phyloP scores from a whole-genome alignment of 345 rosid genomes.

The Populus alba region DNA sequence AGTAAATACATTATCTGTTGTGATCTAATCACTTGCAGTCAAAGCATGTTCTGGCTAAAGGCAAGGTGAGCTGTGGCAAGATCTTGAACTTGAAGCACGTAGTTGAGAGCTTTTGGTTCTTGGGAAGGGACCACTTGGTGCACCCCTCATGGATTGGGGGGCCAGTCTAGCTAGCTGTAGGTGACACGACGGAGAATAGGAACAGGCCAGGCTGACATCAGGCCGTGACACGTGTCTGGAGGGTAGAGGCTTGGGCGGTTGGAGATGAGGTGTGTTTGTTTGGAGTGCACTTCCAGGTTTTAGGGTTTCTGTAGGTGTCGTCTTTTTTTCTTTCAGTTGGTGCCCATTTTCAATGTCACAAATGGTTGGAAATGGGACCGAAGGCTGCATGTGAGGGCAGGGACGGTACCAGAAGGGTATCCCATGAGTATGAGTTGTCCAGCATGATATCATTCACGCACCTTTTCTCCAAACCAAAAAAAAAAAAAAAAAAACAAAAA shows the following conservation, averaged over 20 bases:
- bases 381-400: constrained; percentile 29
- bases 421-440: constrained; percentile 38
- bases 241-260: not conserved
- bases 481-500: too few species aligned
- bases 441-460: constrained; percentile 4
- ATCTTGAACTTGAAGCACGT: not conserved
- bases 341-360: not conserved
- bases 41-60: too few species aligned
- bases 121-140: not conserved
- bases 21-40: too few species aligned
- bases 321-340: not conserved
- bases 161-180: not conserved
- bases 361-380: constrained; percentile 2
- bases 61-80: not conserved
- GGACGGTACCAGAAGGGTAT: not conserved
- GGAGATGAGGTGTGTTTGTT: not conserved
- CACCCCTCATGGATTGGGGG: not conserved
- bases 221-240: not conserved
- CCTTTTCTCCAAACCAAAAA: not conserved
- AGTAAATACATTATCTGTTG: too few species aligned
- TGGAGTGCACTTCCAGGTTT: not conserved
- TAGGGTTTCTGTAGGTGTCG: not conserved
- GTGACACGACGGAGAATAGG: not conserved
- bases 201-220: not conserved
- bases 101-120: not conserved